These are phyloP conservation scores for Inga leiocalycina DNA, from an alignment of 306 rosid species.

Conservation along the genomic window DNA sequence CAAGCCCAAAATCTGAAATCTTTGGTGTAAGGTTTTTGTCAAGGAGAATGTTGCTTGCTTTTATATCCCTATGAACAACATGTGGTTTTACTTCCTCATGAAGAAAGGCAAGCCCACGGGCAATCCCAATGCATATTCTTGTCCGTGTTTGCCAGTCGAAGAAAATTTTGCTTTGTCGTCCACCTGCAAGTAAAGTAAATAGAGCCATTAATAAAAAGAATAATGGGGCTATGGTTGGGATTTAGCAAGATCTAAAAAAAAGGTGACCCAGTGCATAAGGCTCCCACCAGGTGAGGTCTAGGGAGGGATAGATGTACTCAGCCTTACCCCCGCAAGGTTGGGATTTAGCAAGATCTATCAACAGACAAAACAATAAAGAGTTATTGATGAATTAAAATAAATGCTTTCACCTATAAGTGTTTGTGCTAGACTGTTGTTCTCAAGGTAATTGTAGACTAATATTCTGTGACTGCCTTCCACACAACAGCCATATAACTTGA, in stretches of 20 bases:
- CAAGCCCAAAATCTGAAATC: slow-evolving; percentile 97
- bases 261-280: too few species aligned
- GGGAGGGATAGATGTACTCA: too few species aligned
- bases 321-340: not conserved
- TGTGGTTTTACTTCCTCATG: slow-evolving; percentile 87
- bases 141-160: slow-evolving; percentile 71
- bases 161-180: slow-evolving; percentile 48
- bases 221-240: slow-evolving; percentile 1
- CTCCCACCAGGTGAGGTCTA: too few species aligned
- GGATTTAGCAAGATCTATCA: slow-evolving; percentile 11
- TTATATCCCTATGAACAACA: slow-evolving; percentile 93
- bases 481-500: slow-evolving; percentile 88
- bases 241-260: not conserved
- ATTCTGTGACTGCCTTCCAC: slow-evolving; percentile 76
- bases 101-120: slow-evolving; percentile 85
- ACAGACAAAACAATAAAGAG: not conserved
- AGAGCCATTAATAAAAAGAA: slow-evolving; percentile 24
- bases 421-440: slow-evolving; percentile 86
- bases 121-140: slow-evolving; percentile 69
- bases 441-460: slow-evolving; percentile 93
- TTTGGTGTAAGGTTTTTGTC: slow-evolving; percentile 74
- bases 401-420: slow-evolving; percentile 73
- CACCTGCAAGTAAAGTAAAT: slow-evolving; percentile 55
- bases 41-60: slow-evolving; percentile 96
- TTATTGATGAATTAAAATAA: not conserved